phyloP scores from a whole-genome alignment of 306 rosid genomes.

The Glycine tomentella region DNA sequence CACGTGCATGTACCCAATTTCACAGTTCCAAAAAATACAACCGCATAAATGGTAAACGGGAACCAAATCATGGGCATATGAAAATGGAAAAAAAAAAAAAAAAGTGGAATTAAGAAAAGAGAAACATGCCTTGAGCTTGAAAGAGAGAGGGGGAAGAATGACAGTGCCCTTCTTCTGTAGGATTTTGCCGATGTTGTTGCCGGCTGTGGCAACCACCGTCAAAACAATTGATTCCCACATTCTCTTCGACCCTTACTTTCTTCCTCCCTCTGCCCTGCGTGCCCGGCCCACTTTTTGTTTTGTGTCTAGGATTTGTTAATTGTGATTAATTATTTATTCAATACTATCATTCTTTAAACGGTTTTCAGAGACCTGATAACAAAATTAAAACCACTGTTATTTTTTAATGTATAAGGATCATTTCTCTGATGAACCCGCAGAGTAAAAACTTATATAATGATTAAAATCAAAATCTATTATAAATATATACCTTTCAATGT shows the following conservation, averaged over 20 bases:
- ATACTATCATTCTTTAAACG: background rate
- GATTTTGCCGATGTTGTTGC: constrained; percentile 90
- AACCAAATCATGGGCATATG: constrained; percentile 5
- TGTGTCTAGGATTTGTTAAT: constrained; percentile 3
- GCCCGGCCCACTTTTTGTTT: background rate
- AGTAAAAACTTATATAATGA: too few species aligned
- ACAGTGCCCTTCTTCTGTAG: constrained; percentile 94
- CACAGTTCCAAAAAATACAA: constrained; percentile 25
- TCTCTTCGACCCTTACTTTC: constrained; percentile 12
- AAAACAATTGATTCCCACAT: constrained; percentile 90
- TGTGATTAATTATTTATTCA: background rate
- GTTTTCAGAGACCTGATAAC: background rate
- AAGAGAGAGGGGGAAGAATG: constrained; percentile 92
- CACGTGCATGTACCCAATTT: constrained; percentile 23
- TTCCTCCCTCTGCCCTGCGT: constrained; percentile 32
- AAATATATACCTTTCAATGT: too few species aligned
- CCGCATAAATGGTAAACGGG: constrained; percentile 15
- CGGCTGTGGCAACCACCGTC: constrained; percentile 91
- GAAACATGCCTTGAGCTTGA: constrained; percentile 73
- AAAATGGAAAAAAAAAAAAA: background rate
- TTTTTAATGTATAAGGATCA: too few species aligned
- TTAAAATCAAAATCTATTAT: too few species aligned
- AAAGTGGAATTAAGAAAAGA: background rate
- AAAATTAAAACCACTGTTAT: too few species aligned
- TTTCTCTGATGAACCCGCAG: too few species aligned